Evolutionary conservation across 805 yeast genomes (phyloP).

Genomic region (Pichia paraexigua): DNA sequence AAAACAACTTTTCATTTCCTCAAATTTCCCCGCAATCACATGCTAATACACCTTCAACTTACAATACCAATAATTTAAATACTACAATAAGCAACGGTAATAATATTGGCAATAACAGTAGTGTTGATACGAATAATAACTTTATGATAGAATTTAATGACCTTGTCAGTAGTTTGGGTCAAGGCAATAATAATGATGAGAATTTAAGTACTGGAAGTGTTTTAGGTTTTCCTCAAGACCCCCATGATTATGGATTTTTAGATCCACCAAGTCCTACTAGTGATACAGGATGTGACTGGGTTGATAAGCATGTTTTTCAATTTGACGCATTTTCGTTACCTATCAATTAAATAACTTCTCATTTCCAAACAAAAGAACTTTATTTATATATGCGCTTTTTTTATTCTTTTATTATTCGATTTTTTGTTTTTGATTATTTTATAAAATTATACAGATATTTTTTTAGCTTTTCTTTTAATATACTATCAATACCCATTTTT

Average conservation of each 20-base stretch:
- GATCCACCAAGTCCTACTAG: conserved; percentile 23
- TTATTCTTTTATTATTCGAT: neutral
- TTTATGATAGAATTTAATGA: conserved; percentile 9
- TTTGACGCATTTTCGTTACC: conserved; percentile 24
- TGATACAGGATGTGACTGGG: conserved; percentile 54
- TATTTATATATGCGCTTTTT: neutral
- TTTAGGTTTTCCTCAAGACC: neutral
- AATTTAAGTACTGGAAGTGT: neutral
- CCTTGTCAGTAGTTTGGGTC: conserved; percentile 5
- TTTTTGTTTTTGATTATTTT: neutral
- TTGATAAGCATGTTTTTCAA: conserved; percentile 39
- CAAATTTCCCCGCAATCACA: neutral
- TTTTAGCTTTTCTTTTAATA: neutral
- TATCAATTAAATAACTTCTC: neutral
- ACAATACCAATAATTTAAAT: neutral
- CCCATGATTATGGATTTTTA: conserved; percentile 12
- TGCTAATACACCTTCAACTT: neutral
- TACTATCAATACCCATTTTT: neutral
- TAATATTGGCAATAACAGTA: neutral
- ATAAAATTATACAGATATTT: too few relatives aligned
- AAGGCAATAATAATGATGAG: neutral
- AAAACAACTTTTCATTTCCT: neutral
- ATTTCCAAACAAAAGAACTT: neutral
- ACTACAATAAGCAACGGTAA: neutral
- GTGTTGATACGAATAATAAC: neutral